Evolutionary conservation across 331 rosid species (phyloP), one percentile per base, ranked within the genome.

Genomic region (Pyracantha coccinea): DNA sequence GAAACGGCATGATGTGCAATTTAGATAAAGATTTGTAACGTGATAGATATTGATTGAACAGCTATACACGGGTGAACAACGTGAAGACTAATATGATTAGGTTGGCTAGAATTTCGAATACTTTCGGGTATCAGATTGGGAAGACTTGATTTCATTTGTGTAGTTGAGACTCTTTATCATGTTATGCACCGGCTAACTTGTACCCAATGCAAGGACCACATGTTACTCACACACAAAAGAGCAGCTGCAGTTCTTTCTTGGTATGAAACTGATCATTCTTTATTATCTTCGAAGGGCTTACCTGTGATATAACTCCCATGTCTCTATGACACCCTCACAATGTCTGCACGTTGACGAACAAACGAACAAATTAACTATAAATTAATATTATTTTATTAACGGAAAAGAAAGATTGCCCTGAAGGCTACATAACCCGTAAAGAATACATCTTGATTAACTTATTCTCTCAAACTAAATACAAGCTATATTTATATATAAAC

Each of bases 151-250:
- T 24, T 8, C 62, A 53, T n/a, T 60, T 67, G 70, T 16, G 21
- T 68, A 29, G 55, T 21, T 33, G 83, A 67, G 75, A 75, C 71
- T 33, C 21, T 41, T 33, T 44, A 5, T 55, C 7, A 29, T 16
- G 64, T 54, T 31, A n/a, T 19, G 54, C 63, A 55, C 38, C 68
- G 61, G 66, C 82, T 78, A 73, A 32, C 45, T 68, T 28, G 62
- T 52, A 55, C 72, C 61, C 28, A 61, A 31, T 28, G 70, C 9
- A 55, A 62, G 75, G 32, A 28, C 69, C 77, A 66, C 77, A 75
- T 82, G 81, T 52, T 53, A 14, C 45, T 50, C 73, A 68, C 45
- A 68, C 71, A 72, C 79, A 74, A 78, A 69, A 23, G 50, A 66
- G 70, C 64, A 44, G 54, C 23, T 75, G 21, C 27, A 24, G 35